Conservation (phyloP, 495 filamentous ascomycete species). For the Ascodesmis nigricans region DNA sequence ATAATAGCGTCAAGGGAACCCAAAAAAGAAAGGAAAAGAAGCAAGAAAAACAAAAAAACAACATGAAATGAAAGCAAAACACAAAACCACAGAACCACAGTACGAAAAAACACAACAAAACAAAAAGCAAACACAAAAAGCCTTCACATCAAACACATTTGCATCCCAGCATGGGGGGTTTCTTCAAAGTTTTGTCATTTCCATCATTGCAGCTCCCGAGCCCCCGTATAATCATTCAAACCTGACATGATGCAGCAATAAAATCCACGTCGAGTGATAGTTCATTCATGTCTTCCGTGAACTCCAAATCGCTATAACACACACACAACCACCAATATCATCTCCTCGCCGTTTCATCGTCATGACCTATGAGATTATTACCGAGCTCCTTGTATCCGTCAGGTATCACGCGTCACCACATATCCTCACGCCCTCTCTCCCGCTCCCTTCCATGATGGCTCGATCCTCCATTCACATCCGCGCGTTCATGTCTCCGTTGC, state of each 20-base stretch:
- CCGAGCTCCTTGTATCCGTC: conserved; percentile 7
- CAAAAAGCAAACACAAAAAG: neutral
- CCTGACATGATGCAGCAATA: neutral
- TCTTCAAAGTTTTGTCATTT: neutral
- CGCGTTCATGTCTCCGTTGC: conserved; percentile 25
- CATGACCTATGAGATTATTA: conserved; percentile 2
- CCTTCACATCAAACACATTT: neutral
- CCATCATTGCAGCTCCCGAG: neutral
- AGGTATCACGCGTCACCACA: conserved; percentile 1
- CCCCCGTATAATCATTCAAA: neutral
- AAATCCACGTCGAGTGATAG: too few relatives aligned
- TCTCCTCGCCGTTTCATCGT: conserved; percentile 9
- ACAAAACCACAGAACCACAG: neutral
- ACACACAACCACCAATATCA: neutral
- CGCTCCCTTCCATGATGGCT: conserved; percentile 9
- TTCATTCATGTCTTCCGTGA: too few relatives aligned
- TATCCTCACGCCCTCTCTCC: conserved; percentile 2
- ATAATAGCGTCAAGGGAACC: too few relatives aligned
- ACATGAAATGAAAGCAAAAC: conserved; percentile 2
- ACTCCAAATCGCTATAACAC: neutral
- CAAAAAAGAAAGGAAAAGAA: neutral
- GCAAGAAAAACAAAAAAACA: neutral
- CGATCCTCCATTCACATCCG: conserved; percentile 26
- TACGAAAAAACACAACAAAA: conserved; percentile 1
- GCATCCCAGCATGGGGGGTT: neutral